phyloP scores from a whole-genome alignment of 2,329 filamentous ascomycete species.

The Aspergillus ruber region DNA sequence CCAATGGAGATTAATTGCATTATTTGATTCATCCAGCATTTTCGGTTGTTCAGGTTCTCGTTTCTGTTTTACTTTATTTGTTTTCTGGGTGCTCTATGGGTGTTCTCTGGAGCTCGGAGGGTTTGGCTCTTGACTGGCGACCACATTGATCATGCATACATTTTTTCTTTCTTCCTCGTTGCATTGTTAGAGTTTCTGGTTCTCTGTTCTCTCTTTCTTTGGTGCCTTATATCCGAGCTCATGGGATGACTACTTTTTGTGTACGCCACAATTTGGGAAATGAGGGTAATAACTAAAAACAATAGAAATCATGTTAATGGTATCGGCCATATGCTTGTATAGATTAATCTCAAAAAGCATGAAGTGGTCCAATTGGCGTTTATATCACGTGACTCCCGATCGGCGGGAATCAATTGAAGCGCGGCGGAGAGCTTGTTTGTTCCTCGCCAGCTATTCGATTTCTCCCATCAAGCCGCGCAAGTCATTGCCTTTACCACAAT shows the following conservation, averaged over 20 bases:
- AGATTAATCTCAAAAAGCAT: too few relatives aligned
- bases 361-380: neutral
- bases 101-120: conserved; percentile 18
- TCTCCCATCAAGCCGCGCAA: neutral
- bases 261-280: neutral
- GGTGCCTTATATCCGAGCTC: neutral
- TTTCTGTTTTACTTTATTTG: conserved; percentile 9
- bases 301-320: too few relatives aligned
- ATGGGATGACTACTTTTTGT: neutral
- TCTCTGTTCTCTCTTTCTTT: conserved; percentile 1
- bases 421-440: neutral
- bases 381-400: neutral
- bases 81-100: conserved; percentile 13
- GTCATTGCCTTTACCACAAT: neutral
- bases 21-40: conserved; percentile 7
- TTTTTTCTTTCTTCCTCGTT: conserved; percentile 18
- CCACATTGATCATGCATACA: conserved; percentile 21
- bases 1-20: conserved; percentile 15
- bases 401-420: neutral
- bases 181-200: conserved; percentile 8
- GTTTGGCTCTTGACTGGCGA: conserved; percentile 12
- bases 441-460: neutral
- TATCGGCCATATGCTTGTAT: too few relatives aligned
- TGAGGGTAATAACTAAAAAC: too few relatives aligned
- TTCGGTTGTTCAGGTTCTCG: conserved; percentile 16